A percentile compares a stretch with the other conserved stretches of the same genome.
phyloP scores from a whole-genome alignment of 2,329 filamentous ascomycete genomes.

The Boeremia lycopersici region DNA sequence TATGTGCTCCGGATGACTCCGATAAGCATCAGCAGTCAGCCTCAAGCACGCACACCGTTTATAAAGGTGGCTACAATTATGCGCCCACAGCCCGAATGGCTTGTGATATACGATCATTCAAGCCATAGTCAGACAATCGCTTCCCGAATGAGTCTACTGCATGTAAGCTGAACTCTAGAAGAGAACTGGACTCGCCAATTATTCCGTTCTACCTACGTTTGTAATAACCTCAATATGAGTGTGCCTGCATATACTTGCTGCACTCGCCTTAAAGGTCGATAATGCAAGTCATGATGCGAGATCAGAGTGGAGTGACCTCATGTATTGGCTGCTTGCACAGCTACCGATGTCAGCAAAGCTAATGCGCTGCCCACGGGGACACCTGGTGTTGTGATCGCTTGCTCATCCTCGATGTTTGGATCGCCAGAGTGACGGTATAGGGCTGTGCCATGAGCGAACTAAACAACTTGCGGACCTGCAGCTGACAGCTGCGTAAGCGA shows the following conservation, averaged over 20 bases:
- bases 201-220: background rate
- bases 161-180: conserved; percentile 1
- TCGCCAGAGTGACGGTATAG: conserved; percentile 3
- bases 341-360: conserved; percentile 19
- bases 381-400: conserved; percentile 26
- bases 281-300: conserved; percentile 15
- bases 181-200: background rate
- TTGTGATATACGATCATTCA: background rate
- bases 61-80: conserved; percentile 1
- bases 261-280: conserved; percentile 7
- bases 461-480: conserved; percentile 29
- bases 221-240: background rate
- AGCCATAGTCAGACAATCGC: background rate
- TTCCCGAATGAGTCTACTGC: conserved; percentile 1
- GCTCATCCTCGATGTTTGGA: conserved; percentile 20
- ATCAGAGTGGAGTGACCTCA: conserved; percentile 9
- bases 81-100: conserved; percentile 5
- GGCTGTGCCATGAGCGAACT: conserved; percentile 19
- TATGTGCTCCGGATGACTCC: conserved; percentile 20
- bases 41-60: conserved; percentile 24
- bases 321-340: conserved; percentile 12
- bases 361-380: conserved; percentile 18
- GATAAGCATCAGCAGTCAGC: conserved; percentile 22
- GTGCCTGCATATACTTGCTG: conserved; percentile 15
- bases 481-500: conserved; percentile 28